Base-by-base conservation (phyloP, 2,329 filamentous ascomycete genomes). In the Colletotrichum tabaci region DNA sequence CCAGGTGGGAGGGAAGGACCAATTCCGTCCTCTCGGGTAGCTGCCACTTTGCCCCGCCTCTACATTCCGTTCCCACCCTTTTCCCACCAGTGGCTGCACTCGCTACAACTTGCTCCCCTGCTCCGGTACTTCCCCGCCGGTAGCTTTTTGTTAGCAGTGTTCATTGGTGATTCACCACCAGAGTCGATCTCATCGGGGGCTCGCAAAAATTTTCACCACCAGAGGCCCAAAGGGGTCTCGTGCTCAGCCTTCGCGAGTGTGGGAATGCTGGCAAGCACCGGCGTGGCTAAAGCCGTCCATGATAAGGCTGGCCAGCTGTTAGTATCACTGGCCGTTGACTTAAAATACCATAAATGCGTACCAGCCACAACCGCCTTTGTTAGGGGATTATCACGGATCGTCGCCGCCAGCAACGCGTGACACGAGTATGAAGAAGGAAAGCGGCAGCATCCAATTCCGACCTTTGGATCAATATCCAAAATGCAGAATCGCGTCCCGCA, bases 11-110 rank as follows among this genome's bases (percentile, higher is more conserved):
- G 40, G 57, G 46, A 69, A 55, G 52, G 61, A 53, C 16, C 21
- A 38, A 67, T 67, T 60, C 68, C 65, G 65, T 55, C 69, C 65
- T 71, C 38, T 71, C 68, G 68, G 65, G 68, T 68, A 62, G 65
- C 68, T 49, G 65, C 68, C 65, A 60, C 65, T 26, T 10, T 53
- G 65, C 16, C 58, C 68, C 65, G 30, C 50, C 18, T 50, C 49
- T 46, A 13, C 49, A 63, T 49, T 49, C 53, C 52, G 52, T 23
- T n/a, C 38, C 21, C 62, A 50, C 62, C 35, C 49, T 35, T 38
- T 35, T 23, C 40, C 50, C 57, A 21, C 23, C 38, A 23, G 47
- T 61, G 46, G 57, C 60, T 44, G 42, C 35, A 52, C 42, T 12
- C 49, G 56, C 57, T 52, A 44, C 26, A 26, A 30, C 63, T 30